Conservation (phyloP, 2,329 filamentous ascomycete species). For the Karstenula rhodostoma region DNA sequence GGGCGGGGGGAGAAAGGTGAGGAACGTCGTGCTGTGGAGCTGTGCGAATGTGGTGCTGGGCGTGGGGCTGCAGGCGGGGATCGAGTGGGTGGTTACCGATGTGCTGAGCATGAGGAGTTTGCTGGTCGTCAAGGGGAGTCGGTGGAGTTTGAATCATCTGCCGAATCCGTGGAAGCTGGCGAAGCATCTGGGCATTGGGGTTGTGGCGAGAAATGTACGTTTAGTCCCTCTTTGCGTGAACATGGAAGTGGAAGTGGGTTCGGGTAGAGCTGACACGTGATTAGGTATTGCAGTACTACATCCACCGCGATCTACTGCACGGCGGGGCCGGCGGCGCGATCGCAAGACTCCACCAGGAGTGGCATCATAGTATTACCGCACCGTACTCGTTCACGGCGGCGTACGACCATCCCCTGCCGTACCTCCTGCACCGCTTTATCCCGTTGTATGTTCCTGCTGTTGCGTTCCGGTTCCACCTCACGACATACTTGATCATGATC, state of each 20-base stretch:
- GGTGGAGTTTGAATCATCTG: slow-evolving; percentile 66
- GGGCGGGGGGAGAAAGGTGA: slow-evolving; percentile 53
- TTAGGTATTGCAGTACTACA: slow-evolving; percentile 72
- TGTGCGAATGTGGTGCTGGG: slow-evolving; percentile 64
- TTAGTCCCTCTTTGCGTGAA: neutral
- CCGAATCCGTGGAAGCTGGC: slow-evolving; percentile 70
- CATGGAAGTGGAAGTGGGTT: neutral
- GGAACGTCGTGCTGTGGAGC: slow-evolving; percentile 62
- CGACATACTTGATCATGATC: slow-evolving; percentile 74
- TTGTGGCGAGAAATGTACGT: slow-evolving; percentile 66
- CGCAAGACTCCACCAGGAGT: slow-evolving; percentile 56
- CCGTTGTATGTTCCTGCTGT: slow-evolving; percentile 72
- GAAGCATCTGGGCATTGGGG: slow-evolving; percentile 62
- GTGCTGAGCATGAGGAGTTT: slow-evolving; percentile 63
- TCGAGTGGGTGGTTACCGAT: slow-evolving; percentile 65
- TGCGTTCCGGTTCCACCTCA: slow-evolving; percentile 72
- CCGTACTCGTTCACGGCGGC: slow-evolving; percentile 70
- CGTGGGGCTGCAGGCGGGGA: slow-evolving; percentile 60
- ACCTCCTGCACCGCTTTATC: slow-evolving; percentile 69
- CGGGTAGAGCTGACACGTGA: neutral
- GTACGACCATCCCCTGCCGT: slow-evolving; percentile 73
- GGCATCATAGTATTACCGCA: slow-evolving; percentile 66
- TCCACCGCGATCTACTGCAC: slow-evolving; percentile 79
- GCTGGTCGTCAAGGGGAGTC: slow-evolving; percentile 66
- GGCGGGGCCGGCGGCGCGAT: slow-evolving; percentile 38